Evolutionary conservation across 495 filamentous ascomycete species (phyloP).

Genomic region (Podospora pseudoanserina): DNA sequence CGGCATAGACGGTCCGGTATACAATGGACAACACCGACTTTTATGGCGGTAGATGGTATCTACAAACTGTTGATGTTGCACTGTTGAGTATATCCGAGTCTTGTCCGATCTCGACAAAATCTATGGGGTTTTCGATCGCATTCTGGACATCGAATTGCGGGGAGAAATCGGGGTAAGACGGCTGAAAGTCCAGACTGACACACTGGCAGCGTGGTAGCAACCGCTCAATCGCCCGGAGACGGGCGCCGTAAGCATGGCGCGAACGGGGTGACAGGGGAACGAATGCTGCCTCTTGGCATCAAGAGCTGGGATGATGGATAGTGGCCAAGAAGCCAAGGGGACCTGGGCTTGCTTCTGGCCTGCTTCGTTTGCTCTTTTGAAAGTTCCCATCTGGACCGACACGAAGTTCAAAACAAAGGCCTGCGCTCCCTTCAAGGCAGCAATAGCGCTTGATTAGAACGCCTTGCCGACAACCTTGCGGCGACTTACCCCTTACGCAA

Average conservation of each 20-base stretch:
- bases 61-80: not conserved
- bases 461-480: too few relatives aligned
- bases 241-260: not conserved
- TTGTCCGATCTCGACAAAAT: slow-evolving; percentile 4
- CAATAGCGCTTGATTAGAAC: not conserved
- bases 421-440: not conserved
- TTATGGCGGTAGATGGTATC: not conserved
- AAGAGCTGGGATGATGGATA: slow-evolving; percentile 3
- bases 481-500: not conserved
- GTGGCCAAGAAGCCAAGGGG: not conserved
- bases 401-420: slow-evolving; percentile 1
- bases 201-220: not conserved
- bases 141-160: not conserved
- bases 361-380: not conserved
- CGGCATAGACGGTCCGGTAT: not conserved
- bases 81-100: not conserved
- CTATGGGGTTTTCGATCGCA: not conserved
- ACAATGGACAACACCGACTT: not conserved
- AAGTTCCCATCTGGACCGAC: not conserved
- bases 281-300: not conserved
- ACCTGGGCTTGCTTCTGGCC: not conserved
- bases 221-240: not conserved
- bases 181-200: not conserved
- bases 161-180: not conserved
- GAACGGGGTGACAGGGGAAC: not conserved